phyloP scores from a whole-genome alignment of 208 protist species.

The Trypanosoma scelopori region DNA sequence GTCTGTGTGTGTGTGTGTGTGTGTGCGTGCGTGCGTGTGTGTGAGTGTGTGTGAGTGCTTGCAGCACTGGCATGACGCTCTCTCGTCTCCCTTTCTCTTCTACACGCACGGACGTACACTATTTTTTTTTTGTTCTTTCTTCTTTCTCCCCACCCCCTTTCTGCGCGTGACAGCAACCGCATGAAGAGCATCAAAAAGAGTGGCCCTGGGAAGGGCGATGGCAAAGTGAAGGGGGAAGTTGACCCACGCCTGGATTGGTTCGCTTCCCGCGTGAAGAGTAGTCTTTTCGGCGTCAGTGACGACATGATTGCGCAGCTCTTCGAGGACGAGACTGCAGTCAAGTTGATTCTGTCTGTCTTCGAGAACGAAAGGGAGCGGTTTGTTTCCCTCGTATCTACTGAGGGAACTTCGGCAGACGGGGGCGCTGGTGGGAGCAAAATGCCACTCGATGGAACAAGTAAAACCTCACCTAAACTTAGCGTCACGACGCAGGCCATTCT shows the following conservation, averaged over 20 bases:
- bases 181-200: constrained; percentile 1
- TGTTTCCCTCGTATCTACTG: constrained; percentile 56
- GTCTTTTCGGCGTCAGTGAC: constrained; percentile 61
- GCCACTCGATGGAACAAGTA: constrained; percentile 1
- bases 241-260: constrained; percentile 85
- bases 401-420: constrained; percentile 43
- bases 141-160: constrained; percentile 14
- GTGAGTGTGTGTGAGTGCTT: too few species aligned
- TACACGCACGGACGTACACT: too few species aligned
- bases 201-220: neutral
- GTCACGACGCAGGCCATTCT: constrained; percentile 59
- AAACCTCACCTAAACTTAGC: constrained; percentile 40
- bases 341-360: constrained; percentile 56
- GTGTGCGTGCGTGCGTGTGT: too few species aligned
- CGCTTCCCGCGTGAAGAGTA: constrained; percentile 44
- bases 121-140: too few species aligned
- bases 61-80: too few species aligned
- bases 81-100: constrained; percentile 15
- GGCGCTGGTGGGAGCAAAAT: neutral
- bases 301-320: constrained; percentile 60
- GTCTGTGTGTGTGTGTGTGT: too few species aligned
- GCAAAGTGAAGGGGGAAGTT: neutral
- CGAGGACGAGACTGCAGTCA: constrained; percentile 31
- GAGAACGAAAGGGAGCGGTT: constrained; percentile 49
- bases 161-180: neutral